phyloP scores from a whole-genome alignment of 2,329 filamentous ascomycete genomes.

The Neopestalotiopsis sp. region DNA sequence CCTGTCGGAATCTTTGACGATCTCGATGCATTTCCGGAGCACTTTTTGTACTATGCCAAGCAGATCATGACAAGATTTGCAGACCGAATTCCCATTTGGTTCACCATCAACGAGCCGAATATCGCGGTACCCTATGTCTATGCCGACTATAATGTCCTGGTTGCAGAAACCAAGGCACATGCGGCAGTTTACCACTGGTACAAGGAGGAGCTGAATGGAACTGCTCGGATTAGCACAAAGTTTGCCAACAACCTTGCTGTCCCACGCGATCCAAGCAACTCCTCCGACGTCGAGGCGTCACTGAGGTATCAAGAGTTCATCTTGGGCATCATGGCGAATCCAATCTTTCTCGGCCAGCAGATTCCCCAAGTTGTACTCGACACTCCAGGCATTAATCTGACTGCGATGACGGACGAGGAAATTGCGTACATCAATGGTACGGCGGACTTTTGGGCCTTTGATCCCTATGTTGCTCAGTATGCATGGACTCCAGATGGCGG shows the following conservation, averaged over 20 bases:
- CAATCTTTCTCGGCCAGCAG: conserved; percentile 55
- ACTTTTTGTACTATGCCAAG: conserved; percentile 59
- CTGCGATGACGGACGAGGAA: conserved; percentile 49
- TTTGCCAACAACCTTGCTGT: conserved; percentile 57
- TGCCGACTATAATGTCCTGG: conserved; percentile 43
- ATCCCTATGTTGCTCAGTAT: conserved; percentile 62
- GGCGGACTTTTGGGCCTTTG: conserved; percentile 60
- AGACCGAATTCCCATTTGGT: conserved; percentile 56
- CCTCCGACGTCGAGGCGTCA: conserved; percentile 48
- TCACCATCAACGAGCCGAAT: conserved; percentile 59
- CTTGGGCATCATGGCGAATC: conserved; percentile 56
- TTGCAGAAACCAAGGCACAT: conserved; percentile 43
- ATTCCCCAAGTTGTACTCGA: conserved; percentile 53
- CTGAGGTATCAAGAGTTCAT: conserved; percentile 53
- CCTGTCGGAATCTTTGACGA: conserved; percentile 51
- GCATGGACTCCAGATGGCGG: conserved; percentile 52
- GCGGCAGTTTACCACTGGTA: conserved; percentile 58
- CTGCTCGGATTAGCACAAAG: conserved; percentile 55
- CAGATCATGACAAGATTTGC: conserved; percentile 56
- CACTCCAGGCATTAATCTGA: conserved; percentile 49
- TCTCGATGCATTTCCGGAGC: conserved; percentile 52
- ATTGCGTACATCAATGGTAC: conserved; percentile 55
- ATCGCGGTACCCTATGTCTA: conserved; percentile 26
- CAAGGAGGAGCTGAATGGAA: conserved; percentile 55
- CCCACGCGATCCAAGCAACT: conserved; percentile 44